Conservation (phyloP, 2,329 filamentous ascomycete genomes). For the Beauveria sp. region DNA sequence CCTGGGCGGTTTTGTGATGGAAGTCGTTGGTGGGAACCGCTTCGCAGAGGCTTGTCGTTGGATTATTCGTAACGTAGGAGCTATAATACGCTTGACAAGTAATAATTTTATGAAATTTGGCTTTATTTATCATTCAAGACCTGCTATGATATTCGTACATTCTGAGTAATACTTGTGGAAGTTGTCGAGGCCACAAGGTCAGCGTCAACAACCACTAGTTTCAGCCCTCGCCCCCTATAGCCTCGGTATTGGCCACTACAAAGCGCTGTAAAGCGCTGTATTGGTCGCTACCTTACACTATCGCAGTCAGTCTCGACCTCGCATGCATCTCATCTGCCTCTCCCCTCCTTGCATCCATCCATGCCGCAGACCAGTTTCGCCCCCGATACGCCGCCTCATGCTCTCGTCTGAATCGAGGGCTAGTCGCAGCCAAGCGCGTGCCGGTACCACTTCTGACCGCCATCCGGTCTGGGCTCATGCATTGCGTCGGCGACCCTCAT, state of each 20-base stretch:
- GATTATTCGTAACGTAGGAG: no score
- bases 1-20: no score
- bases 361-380: constrained; percentile 6
- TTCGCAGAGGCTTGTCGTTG: no score
- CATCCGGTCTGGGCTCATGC: background rate
- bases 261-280: background rate
- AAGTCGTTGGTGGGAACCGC: no score
- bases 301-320: background rate
- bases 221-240: background rate
- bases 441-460: background rate
- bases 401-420: background rate
- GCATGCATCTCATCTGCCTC: no score
- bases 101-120: no score
- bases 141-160: no score
- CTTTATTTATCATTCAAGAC: no score
- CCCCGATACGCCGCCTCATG: background rate
- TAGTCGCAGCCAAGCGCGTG: background rate
- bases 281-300: background rate
- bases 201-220: no score
- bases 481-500: background rate
- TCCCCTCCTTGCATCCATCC: background rate
- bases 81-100: no score
- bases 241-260: background rate
- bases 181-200: no score
- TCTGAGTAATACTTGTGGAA: no score